Base-by-base conservation (phyloP, 2,329 filamentous ascomycete species). In the Botrytis byssoidea region DNA sequence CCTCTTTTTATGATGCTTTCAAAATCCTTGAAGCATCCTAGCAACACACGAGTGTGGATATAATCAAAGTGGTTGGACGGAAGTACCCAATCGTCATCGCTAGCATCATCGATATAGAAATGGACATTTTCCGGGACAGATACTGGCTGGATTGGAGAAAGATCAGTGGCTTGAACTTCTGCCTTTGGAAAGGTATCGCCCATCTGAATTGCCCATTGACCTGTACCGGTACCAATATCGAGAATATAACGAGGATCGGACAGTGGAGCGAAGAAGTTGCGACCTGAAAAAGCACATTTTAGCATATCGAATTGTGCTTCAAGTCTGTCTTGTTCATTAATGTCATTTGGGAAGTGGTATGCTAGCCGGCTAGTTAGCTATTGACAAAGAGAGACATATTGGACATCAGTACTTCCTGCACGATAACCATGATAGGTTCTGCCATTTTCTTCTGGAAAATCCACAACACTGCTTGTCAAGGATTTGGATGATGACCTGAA, bases 51-150 rank as follows among this genome's bases (percentile, higher is more conserved):
- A 2, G 86, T 84, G 79, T 91, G 89, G 61, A 92, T 85, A 75
- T 86, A 88, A 80, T 91, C 89, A 75, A 90, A 89, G 71, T 84
- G 82, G 63, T 83, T 77, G 0, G 82, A 78, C 8, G 85, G 82
- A 51, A 83, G 87, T 79, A 81, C 86, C 83, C 83, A 85, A 55
- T 82, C 82, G 84, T 78, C 75, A 59, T 80, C 78, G n/a, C 67
- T 74, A 14, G 77, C 78, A 74, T 81, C 79, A 64, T 80, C 78
- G 64, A 95, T 87, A 74, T 89, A 89, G 77, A 95, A 95, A 75
- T 89, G 88, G 22, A 94, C 90, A 75, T 95, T 95, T 29, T 88
- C 87, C 0, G 92, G 92, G 0, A 93, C 90, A 66, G 87, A 84
- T 7, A 83, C 83, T 3, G 90, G 90, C 78, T 93, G 91, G 40